Base-by-base conservation (phyloP, 139 green algal genomes). In the Chlorella sp. region DNA sequence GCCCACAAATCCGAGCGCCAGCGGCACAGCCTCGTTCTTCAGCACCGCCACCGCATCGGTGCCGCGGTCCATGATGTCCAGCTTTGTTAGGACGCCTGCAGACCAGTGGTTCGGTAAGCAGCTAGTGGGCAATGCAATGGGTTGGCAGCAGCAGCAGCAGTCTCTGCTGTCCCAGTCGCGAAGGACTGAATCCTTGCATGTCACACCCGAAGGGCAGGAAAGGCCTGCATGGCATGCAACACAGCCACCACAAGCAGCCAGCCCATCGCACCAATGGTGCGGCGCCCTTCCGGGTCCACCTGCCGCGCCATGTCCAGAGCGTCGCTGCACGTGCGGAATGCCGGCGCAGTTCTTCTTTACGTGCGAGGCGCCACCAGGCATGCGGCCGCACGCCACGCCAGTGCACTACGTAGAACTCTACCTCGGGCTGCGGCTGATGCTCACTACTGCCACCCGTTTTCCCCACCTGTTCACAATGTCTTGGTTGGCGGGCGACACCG, bases 21-120 rank as follows among this genome's bases (percentile, higher is more conserved):
- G 90, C 0, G 96, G 97, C 48, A 99, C 95, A 38, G 98, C 92
- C 79, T 95, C 81, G 80, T 96, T 96, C 41, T 86, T 79, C 73
- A 99, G 91, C 72, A 96, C 92, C 41, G 90, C 85, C 3, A 91
- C 83, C 5, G 96, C 97, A 84, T 98, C 91, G 0, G 97, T 99
- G 65, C 97, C 97, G 20, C 94, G 92, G 88, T 99, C 97, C 97
- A 99, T 99, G 88, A 99, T 98, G 90, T 99, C 97, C 58, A 99
- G 91, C 91, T 98, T 99, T 30, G 95, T 98, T 41, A 98, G 92
- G 88, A 99, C 94, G 76, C 93, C 93, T 93, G 76, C 26, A 26
- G 20, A 1, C 2, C 20, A 68, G 48, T 2, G 9, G 44, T 1
- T n/a, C n/a, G n/a, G n/a, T n/a, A n/a, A n/a, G n/a, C n/a, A n/a